These are phyloP conservation scores for Linnemannia zychae DNA, from an alignment of 192 early-diverging fungal genomes.

Conservation along the genomic window DNA sequence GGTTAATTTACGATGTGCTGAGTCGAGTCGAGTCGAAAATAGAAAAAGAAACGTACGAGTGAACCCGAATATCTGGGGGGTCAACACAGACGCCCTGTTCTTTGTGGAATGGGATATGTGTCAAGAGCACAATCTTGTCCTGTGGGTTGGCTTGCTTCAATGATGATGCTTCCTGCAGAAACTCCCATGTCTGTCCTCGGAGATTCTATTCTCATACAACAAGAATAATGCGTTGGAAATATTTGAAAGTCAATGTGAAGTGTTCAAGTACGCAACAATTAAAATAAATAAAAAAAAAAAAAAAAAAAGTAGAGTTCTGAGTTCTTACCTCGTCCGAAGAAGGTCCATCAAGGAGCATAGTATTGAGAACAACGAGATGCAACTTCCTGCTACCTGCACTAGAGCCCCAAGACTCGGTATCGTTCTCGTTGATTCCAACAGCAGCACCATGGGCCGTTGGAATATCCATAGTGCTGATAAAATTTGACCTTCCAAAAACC, in stretches of 20 bases:
- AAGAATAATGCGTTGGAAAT: not conserved
- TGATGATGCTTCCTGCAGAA: slow-evolving; percentile 57
- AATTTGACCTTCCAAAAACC: slow-evolving; percentile 70
- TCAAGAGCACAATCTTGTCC: slow-evolving; percentile 65
- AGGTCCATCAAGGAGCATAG: slow-evolving; percentile 60
- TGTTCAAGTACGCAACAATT: not conserved
- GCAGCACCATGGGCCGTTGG: not conserved
- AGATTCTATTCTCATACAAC: slow-evolving; percentile 42
- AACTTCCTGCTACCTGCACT: not conserved
- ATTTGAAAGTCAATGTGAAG: too few relatives aligned
- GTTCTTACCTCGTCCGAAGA: slow-evolving; percentile 54
- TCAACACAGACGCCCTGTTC: slow-evolving; percentile 66
- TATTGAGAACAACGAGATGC: slow-evolving; percentile 54
- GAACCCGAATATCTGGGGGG: slow-evolving; percentile 48
- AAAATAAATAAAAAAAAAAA: not conserved
- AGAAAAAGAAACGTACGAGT: slow-evolving; percentile 35
- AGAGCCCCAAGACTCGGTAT: not conserved
- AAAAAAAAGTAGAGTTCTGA: not conserved
- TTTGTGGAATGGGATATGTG: slow-evolving; percentile 75
- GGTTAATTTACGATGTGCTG: too few relatives aligned
- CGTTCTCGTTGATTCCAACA: not conserved
- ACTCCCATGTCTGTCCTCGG: slow-evolving; percentile 68
- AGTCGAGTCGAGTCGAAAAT: not conserved
- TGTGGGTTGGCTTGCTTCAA: slow-evolving; percentile 37
- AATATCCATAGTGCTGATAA: slow-evolving; percentile 26